Base-by-base conservation (phyloP, 176 grass and related monocot genomes). In the Hyparrhenia diplandra region DNA sequence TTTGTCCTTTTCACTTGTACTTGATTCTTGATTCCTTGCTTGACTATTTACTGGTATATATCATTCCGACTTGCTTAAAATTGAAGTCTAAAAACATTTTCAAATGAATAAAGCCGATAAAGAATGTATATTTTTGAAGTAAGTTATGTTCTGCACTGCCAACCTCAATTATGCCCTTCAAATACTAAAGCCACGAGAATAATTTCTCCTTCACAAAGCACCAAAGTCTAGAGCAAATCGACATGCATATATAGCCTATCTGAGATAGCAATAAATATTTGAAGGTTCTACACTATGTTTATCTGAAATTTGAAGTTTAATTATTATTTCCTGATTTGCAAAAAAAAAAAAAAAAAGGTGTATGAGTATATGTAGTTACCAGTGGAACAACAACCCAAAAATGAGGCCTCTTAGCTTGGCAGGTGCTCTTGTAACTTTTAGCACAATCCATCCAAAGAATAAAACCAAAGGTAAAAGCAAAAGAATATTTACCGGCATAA, bases 401-500 rank as follows among this genome's bases (percentile, higher is more conserved):
- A 98, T 75, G 40, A 98, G 84, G 75, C 92, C 95, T 66, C 73
- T 89, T 68, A 98, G 59, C 60, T 82, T 86, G 1, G 71, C 30
- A 3, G 95, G 95, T 24, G 90, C 17, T 79, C 72, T 74, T 6
- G 95, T 95, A 47, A 98, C 74, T 71, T 83, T 76, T 67, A 88
- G 76, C 17, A 93, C 28, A 35, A 85, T 54, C 88, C 95, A 98
- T 41, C 95, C 90, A 11, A 98, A 89, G 69, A 88, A 46, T 27
- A n/a, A 86, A 84, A 80, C 95, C 95, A 11, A 95, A n/a, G 52
- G 75, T 69, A 46, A 89, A 98, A 54, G 75, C 52, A 98, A 72
- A 67, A 98, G 76, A 23, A 98, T 73, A 80, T 98, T 98, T 83
- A 93, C 69, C 17, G 92, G 95, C 95, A 95, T 95, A 88, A 98